Evolutionary conservation across 1,284 basidiomycete species (phyloP).

Genomic region (Malassezia nana): DNA sequence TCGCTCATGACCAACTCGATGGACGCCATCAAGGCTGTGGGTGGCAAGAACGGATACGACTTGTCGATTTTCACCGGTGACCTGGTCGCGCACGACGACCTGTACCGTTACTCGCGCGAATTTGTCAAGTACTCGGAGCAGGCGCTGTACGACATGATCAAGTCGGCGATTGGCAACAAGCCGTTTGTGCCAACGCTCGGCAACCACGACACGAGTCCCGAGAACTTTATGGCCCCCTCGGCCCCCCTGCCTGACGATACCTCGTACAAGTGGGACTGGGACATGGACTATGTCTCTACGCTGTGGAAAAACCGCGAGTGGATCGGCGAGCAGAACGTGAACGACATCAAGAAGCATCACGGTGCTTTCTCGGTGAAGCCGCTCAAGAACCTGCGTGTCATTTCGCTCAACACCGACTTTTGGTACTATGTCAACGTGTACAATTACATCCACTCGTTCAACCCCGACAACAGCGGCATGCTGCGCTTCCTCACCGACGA

Average conservation of each 20-base stretch:
- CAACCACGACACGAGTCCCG: slow-evolving; percentile 43
- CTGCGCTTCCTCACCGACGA: slow-evolving; percentile 69
- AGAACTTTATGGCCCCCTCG: slow-evolving; percentile 28
- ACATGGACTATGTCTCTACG: slow-evolving; percentile 32
- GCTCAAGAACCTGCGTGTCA: slow-evolving; percentile 60
- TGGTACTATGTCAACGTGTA: slow-evolving; percentile 55
- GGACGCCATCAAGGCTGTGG: slow-evolving; percentile 60
- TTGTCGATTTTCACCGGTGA: slow-evolving; percentile 68
- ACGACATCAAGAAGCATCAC: slow-evolving; percentile 61
- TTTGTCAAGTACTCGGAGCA: slow-evolving; percentile 42
- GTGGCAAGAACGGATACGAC: slow-evolving; percentile 56
- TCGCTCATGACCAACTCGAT: slow-evolving; percentile 59
- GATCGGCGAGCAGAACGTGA: slow-evolving; percentile 57
- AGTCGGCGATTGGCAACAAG: slow-evolving; percentile 27
- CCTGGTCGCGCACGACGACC: slow-evolving; percentile 54
- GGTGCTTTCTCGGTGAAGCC: slow-evolving; percentile 64
- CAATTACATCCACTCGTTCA: slow-evolving; percentile 65
- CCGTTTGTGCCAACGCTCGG: slow-evolving; percentile 43
- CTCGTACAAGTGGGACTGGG: slow-evolving; percentile 35
- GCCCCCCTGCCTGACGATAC: slow-evolving; percentile 29
- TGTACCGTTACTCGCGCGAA: slow-evolving; percentile 38
- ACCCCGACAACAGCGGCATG: slow-evolving; percentile 64
- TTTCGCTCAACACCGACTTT: slow-evolving; percentile 66
- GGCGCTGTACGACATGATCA: slow-evolving; percentile 36
- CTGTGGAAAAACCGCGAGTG: slow-evolving; percentile 54